Base-by-base conservation (phyloP, 768 basidiomycete species). In the Suillus clintonianus region DNA sequence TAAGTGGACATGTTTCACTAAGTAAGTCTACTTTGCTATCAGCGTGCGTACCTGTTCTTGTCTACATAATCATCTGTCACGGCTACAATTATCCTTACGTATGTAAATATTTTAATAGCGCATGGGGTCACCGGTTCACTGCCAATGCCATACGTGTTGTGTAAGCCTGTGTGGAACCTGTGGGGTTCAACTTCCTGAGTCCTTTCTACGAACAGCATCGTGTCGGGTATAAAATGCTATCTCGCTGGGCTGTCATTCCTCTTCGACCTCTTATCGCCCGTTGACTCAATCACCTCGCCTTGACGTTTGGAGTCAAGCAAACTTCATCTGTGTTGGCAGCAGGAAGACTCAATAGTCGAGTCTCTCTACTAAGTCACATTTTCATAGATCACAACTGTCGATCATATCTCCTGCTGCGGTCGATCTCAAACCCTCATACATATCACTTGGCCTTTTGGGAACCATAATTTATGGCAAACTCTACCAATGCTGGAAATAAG, bases 401-500 rank as follows among this genome's bases (percentile, higher is more conserved):
- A 53, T 53, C 51, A 9, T 32, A 10, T 53, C 32, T 34, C 32
- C 8, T 30, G 19, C 10, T 53, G 19, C 51, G 19, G 51, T 53
- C 51, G 47, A 51, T 11, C 50, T 17, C 6, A 4, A 8, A 32
- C 30, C 17, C 19, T 27, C 48, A 27, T 11, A 51, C 50, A 30
- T 53, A 53, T 53, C 51, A n/a, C 24, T 45, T 59, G 5, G 13
- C 19, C 17, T n/a, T 22, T 30, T 2, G 13, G 10, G n/a, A 53
- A 19, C 30, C 47, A 7, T 45, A n/a, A 13, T 30, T 19, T 36
- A 59, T 62, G 56, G 55, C 32, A 59, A 60, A 27, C 42, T 59
- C 61, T 17, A 34, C 39, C 13, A 22, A 47, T 13, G 17, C 19
- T 22, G 63, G 64, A 45, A 59, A 48, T 24, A 74, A 62, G 62